A percentile compares a stretch with the other conserved stretches of the same genome.
Conservation (phyloP, 768 basidiomycete genomes). For the Goffeauzyma gilvescens region DNA sequence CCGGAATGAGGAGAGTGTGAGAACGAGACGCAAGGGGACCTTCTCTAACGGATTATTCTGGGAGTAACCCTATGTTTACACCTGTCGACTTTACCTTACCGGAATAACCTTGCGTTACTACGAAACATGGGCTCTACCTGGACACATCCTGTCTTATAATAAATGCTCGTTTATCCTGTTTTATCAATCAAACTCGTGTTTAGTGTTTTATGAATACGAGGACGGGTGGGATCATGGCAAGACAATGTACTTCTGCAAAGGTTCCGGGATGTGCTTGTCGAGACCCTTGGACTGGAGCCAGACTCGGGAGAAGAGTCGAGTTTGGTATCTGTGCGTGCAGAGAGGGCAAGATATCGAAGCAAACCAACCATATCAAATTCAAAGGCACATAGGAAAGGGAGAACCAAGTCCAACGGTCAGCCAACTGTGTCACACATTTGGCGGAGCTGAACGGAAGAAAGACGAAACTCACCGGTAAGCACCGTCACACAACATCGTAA, state of each 20-base stretch:
- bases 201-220: background rate
- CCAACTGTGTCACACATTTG: background rate
- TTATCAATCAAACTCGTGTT: too few species aligned
- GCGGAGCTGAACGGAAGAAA: background rate
- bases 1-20: too few species aligned
- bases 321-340: conserved; percentile 45
- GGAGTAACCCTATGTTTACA: too few species aligned
- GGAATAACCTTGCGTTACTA: too few species aligned
- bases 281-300: conserved; percentile 75
- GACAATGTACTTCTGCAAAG: conserved; percentile 75
- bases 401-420: too few species aligned
- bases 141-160: too few species aligned
- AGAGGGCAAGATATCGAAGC: background rate
- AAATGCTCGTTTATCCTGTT: too few species aligned
- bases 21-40: too few species aligned
- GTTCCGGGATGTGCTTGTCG: conserved; percentile 54
- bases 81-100: too few species aligned
- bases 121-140: too few species aligned
- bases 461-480: conserved; percentile 52
- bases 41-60: too few species aligned
- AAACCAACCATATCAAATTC: background rate
- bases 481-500: conserved; percentile 81
- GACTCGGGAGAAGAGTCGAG: conserved; percentile 75
- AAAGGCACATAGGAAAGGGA: background rate
- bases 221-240: conserved; percentile 34